phyloP scores from a whole-genome alignment of 1,284 basidiomycete genomes.

The Cutaneotrichosporon curvatum region DNA sequence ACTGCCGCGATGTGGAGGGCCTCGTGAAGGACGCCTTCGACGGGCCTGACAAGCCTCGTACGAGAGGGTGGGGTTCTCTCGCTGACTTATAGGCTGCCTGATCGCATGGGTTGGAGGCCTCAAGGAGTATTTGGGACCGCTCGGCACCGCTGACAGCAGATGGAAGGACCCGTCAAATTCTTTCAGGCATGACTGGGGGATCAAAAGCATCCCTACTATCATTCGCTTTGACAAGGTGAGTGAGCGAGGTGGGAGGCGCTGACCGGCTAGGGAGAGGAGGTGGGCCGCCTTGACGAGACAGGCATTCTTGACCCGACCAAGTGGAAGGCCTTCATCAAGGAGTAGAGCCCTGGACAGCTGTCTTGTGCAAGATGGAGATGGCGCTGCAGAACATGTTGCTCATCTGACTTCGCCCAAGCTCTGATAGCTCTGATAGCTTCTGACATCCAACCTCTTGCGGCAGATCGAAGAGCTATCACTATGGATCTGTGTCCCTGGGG shows the following conservation, averaged over 20 bases:
- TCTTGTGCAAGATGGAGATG: no score
- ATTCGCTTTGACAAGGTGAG: conserved; percentile 61
- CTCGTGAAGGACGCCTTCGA: conserved; percentile 57
- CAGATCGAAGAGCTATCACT: no score
- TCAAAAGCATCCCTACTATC: conserved; percentile 65
- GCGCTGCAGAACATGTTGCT: no score
- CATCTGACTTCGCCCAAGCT: no score
- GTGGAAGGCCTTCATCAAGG: conserved; percentile 24
- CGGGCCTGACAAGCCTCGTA: conserved; percentile 51
- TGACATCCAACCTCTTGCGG: no score
- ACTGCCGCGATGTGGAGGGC: conserved; percentile 62
- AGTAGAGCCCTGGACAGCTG: background rate
- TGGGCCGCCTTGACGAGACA: conserved; percentile 56
- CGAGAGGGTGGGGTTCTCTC: conserved; percentile 7
- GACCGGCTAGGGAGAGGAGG: conserved; percentile 51
- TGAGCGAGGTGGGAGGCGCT: conserved; percentile 14
- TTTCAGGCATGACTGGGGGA: conserved; percentile 60
- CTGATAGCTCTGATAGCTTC: no score
- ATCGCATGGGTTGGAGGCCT: conserved; percentile 68
- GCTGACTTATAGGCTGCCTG: conserved; percentile 47
- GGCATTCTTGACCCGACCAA: conserved; percentile 47
- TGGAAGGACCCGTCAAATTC: conserved; percentile 61
- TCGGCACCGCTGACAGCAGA: conserved; percentile 43
- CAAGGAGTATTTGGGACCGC: conserved; percentile 52
- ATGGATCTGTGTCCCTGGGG: no score